Percentiles rank a stretch among this genome's conserved stretches.
Conservation (phyloP, 495 filamentous ascomycete species). For the Penicillium atrosanguineum region DNA sequence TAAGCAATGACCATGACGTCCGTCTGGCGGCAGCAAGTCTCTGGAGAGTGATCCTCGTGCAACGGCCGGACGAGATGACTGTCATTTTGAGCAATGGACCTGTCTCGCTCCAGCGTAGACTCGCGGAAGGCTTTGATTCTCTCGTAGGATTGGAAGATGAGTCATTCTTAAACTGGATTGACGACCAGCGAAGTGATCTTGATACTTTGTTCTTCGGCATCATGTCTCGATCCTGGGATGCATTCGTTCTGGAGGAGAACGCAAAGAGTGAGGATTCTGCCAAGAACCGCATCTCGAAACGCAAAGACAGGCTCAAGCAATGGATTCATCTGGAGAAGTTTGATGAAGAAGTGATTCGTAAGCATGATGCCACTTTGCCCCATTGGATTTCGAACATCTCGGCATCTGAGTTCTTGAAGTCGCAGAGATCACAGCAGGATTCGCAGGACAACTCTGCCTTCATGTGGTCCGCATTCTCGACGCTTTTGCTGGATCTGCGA, state of each 20-base stretch:
- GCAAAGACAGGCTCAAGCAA: constrained; percentile 75
- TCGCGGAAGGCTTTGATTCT: constrained; percentile 78
- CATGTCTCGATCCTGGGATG: constrained; percentile 78
- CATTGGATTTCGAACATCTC: constrained; percentile 95
- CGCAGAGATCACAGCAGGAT: constrained; percentile 83
- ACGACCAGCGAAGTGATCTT: constrained; percentile 76
- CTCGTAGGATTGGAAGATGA: constrained; percentile 83
- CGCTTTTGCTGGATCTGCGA: constrained; percentile 68
- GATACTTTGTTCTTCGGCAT: constrained; percentile 76
- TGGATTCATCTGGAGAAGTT: constrained; percentile 69
- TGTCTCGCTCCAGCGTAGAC: constrained; percentile 61
- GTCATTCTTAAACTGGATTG: constrained; percentile 83
- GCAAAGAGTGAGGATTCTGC: constrained; percentile 68
- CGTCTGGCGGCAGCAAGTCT: constrained; percentile 77
- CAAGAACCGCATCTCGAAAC: constrained; percentile 62
- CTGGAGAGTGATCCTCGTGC: constrained; percentile 87
- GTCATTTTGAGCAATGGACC: constrained; percentile 67
- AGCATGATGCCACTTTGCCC: constrained; percentile 77
- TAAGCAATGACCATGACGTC: constrained; percentile 59
- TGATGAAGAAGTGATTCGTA: constrained; percentile 66
- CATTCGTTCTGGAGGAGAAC: constrained; percentile 80
- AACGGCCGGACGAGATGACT: constrained; percentile 83
- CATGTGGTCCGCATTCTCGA: constrained; percentile 67
- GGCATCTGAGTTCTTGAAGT: constrained; percentile 84
- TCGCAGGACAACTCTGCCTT: constrained; percentile 83